Conservation (phyloP, 176 grass and related monocot genomes). For the Themeda triandra region DNA sequence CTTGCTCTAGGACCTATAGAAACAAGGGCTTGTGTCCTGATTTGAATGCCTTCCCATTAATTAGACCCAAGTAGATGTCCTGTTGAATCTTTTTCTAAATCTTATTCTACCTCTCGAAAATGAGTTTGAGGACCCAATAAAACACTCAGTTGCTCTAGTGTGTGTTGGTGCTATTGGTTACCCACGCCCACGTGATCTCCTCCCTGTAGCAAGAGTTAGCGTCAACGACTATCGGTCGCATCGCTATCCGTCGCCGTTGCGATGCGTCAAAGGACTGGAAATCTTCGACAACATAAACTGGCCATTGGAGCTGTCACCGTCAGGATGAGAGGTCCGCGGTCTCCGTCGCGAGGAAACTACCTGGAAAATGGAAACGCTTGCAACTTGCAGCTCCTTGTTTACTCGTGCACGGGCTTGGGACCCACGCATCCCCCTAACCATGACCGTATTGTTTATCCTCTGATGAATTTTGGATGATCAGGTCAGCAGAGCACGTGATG, state of each 20-base stretch:
- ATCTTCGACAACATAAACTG: neutral
- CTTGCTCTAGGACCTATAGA: too few relatives aligned
- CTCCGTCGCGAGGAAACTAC: slow-evolving; percentile 36
- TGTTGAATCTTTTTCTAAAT: too few relatives aligned
- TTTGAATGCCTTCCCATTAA: too few relatives aligned
- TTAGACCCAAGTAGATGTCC: too few relatives aligned
- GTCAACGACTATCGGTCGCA: neutral
- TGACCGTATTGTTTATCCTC: neutral
- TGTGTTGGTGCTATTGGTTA: too few relatives aligned
- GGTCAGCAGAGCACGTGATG: slow-evolving; percentile 44
- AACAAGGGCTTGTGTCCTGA: too few relatives aligned
- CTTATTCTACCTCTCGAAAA: too few relatives aligned
- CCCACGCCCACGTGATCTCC: neutral
- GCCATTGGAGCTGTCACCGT: neutral
- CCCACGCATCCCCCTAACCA: neutral
- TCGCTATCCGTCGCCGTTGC: neutral
- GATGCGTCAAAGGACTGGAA: neutral
- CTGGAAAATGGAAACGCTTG: neutral
- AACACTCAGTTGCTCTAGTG: too few relatives aligned
- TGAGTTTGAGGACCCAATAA: too few relatives aligned
- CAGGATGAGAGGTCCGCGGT: neutral
- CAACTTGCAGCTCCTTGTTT: neutral
- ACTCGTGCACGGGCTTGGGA: neutral
- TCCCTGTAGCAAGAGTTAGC: neutral
- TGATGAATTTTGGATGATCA: slow-evolving; percentile 4